Evolutionary conservation across 257 asterid species (phyloP).

Genomic region (Nicotiana noctiflora): DNA sequence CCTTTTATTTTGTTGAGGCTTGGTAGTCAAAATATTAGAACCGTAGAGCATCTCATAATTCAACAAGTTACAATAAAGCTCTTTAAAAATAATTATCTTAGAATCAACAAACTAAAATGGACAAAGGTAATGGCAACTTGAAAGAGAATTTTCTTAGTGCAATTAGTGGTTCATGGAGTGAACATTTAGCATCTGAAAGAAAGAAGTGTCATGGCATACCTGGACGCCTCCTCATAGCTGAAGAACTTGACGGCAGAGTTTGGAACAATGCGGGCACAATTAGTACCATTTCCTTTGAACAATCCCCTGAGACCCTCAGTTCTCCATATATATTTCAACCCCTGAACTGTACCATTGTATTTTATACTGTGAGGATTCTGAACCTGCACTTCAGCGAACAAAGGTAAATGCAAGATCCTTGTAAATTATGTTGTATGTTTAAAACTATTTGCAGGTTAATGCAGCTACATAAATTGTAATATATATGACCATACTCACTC

Average conservation of each 20-base stretch:
- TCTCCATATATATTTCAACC: slow-evolving; percentile 75
- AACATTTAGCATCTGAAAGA: background rate
- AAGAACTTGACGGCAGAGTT: slow-evolving; percentile 99
- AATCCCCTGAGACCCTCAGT: slow-evolving; percentile 75
- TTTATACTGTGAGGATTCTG: slow-evolving; percentile 84
- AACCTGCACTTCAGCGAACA: slow-evolving; percentile 43
- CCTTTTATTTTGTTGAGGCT: background rate
- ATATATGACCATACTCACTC: background rate
- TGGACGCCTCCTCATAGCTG: slow-evolving; percentile 99
- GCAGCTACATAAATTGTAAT: background rate
- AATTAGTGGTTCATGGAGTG: background rate
- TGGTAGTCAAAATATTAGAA: background rate
- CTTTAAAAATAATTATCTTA: background rate
- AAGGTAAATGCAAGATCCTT: background rate
- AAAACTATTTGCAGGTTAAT: background rate
- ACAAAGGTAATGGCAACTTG: background rate
- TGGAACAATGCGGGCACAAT: slow-evolving; percentile 92
- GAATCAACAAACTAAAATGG: background rate
- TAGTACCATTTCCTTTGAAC: slow-evolving; percentile 87
- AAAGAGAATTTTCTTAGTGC: background rate
- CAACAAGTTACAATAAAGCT: background rate
- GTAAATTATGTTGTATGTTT: background rate
- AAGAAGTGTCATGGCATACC: slow-evolving; percentile 34
- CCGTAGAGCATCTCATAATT: background rate
- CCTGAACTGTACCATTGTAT: slow-evolving; percentile 80